A percentile compares a stretch with the other conserved stretches of the same genome.
phyloP scores from a whole-genome alignment of 306 rosid genomes.

The Quercus engelmannii region DNA sequence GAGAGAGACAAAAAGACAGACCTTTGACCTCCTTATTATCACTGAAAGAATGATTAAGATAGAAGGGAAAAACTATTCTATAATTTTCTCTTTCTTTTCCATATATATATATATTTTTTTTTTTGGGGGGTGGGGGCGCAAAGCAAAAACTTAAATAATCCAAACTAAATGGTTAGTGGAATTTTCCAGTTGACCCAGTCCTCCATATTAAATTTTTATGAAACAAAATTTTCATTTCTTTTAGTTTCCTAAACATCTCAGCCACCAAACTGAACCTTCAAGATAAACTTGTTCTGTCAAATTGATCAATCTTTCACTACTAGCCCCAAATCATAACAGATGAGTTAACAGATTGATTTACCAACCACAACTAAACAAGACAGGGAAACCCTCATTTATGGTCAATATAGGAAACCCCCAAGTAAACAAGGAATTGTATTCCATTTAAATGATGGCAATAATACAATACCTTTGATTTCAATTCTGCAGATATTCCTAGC shows the following conservation, averaged over 20 bases:
- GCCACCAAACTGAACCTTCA: background rate
- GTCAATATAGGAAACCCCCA: background rate
- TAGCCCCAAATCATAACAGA: background rate
- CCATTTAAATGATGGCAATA: background rate
- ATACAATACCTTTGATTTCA: constrained; percentile 64
- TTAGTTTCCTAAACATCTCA: background rate
- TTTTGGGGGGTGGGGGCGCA: too few relatives aligned
- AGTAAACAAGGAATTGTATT: background rate
- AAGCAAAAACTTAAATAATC: background rate
- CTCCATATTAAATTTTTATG: background rate
- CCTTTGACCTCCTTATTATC: background rate
- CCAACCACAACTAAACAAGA: background rate
- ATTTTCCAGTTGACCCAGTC: background rate
- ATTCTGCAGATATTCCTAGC: constrained; percentile 87
- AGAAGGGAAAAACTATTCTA: background rate
- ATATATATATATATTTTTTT: background rate
- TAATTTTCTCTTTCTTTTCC: background rate
- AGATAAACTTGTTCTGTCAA: background rate
- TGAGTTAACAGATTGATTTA: background rate
- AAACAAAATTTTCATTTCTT: background rate
- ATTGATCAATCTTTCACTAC: background rate
- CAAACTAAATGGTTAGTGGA: background rate
- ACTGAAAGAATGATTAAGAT: background rate
- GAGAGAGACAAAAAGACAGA: background rate
- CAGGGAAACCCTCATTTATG: background rate